A percentile compares a stretch with the other conserved stretches of the same genome.
Conservation (phyloP, 2,329 filamentous ascomycete genomes). For the Talaromyces sp. region DNA sequence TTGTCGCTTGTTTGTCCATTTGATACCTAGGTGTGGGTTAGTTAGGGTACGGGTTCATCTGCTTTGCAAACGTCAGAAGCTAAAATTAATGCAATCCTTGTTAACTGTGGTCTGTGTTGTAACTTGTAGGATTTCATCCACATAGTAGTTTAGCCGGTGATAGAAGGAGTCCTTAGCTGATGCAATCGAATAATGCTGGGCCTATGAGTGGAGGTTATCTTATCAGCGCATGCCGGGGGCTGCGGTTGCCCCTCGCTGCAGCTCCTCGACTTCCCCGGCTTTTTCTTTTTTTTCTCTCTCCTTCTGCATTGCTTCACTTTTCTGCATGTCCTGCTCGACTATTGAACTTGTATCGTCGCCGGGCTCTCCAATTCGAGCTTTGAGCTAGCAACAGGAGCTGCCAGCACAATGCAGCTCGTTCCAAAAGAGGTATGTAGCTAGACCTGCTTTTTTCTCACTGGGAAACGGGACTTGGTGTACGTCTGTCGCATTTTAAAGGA, state of each 20-base stretch:
- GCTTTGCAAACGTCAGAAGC: neutral
- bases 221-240: neutral
- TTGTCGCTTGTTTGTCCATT: neutral
- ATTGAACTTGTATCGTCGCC: neutral
- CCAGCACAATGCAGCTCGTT: constrained; percentile 38
- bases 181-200: neutral
- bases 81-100: neutral
- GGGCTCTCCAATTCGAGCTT: neutral
- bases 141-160: too few relatives aligned
- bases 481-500: neutral
- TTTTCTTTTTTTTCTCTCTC: neutral
- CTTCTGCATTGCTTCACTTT: neutral
- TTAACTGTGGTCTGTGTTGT: neutral
- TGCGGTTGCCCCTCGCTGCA: neutral
- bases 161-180: neutral
- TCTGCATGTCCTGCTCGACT: neutral
- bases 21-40: neutral
- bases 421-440: constrained; percentile 37
- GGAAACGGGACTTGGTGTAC: neutral
- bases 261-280: neutral
- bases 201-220: neutral
- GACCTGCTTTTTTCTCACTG: neutral
- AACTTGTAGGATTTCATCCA: too few relatives aligned
- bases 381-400: neutral
- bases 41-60: neutral